Evolutionary conservation across 129 eudicot genomes (phyloP).

Genomic region (Dittrichia graveolens): DNA sequence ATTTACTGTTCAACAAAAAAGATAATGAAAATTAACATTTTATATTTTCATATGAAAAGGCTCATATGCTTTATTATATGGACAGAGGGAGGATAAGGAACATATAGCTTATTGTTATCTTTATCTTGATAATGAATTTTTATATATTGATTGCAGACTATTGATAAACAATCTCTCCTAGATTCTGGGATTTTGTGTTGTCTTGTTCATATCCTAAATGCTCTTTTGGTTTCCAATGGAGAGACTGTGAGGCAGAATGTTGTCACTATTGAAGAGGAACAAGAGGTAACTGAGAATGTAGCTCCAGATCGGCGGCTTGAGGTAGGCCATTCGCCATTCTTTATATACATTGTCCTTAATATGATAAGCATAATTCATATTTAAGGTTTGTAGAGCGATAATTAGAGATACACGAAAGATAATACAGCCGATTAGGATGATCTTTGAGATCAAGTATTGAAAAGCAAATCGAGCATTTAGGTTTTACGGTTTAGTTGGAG

Average conservation of each 20-base stretch:
- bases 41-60: constrained; percentile 4
- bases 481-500: too few species aligned
- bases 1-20: too few species aligned
- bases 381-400: neutral
- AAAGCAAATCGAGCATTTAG: too few species aligned
- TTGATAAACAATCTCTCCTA: constrained; percentile 93
- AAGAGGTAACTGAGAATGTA: constrained; percentile 30
- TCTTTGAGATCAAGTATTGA: neutral
- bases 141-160: constrained; percentile 54
- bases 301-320: constrained; percentile 67
- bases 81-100: too few species aligned
- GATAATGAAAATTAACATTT: neutral
- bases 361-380: neutral
- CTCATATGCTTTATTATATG: too few species aligned
- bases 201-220: constrained; percentile 78
- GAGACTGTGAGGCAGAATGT: constrained; percentile 39
- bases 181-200: constrained; percentile 97
- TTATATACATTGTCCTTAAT: neutral
- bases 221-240: constrained; percentile 72
- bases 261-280: constrained; percentile 33
- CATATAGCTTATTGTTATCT: neutral
- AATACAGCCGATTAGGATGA: neutral
- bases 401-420: neutral
- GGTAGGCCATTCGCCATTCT: constrained; percentile 45
- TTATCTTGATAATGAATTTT: constrained; percentile 11